Percentiles rank a stretch among this genome's conserved stretches.
Evolutionary conservation across 2,329 filamentous ascomycete genomes (phyloP).

Genomic region (Epichloe uncinata): DNA sequence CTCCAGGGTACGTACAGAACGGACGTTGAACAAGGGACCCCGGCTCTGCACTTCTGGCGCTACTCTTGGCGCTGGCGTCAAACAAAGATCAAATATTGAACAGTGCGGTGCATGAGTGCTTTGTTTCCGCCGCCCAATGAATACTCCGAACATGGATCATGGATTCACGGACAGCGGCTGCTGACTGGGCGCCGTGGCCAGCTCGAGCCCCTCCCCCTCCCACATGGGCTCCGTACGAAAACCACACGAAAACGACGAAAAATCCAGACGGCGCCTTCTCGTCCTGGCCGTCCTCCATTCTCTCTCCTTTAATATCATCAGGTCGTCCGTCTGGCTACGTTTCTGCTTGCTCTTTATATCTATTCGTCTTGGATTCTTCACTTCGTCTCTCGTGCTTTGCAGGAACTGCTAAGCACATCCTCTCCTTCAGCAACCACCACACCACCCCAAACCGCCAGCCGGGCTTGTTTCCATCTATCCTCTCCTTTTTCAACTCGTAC

Average conservation of each 20-base stretch:
- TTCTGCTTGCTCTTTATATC: conserved; percentile 8
- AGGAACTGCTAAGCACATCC: conserved; percentile 22
- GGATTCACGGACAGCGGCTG: too few species aligned
- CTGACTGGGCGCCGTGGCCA: neutral
- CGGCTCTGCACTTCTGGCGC: neutral
- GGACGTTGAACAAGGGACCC: neutral
- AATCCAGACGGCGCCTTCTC: neutral
- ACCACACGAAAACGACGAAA: neutral
- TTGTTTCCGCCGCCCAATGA: too few species aligned
- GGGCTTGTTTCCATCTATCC: too few species aligned
- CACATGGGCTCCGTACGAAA: neutral
- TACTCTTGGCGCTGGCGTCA: neutral
- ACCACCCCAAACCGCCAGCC: conserved; percentile 7
- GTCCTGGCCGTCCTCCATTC: neutral
- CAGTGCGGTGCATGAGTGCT: too few species aligned
- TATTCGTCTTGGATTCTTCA: neutral
- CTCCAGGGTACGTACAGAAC: neutral
- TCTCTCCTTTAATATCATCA: conserved; percentile 6
- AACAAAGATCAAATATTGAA: too few species aligned
- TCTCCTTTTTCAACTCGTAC: conserved; percentile 7
- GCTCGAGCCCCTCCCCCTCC: neutral
- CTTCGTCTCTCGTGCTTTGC: conserved; percentile 5
- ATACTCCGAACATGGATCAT: too few species aligned
- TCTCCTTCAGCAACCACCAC: conserved; percentile 15
- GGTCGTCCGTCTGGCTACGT: conserved; percentile 2